These are phyloP conservation scores for Trichosporon sp. DNA, from an alignment of 1,284 basidiomycete species.

Conservation along the genomic window DNA sequence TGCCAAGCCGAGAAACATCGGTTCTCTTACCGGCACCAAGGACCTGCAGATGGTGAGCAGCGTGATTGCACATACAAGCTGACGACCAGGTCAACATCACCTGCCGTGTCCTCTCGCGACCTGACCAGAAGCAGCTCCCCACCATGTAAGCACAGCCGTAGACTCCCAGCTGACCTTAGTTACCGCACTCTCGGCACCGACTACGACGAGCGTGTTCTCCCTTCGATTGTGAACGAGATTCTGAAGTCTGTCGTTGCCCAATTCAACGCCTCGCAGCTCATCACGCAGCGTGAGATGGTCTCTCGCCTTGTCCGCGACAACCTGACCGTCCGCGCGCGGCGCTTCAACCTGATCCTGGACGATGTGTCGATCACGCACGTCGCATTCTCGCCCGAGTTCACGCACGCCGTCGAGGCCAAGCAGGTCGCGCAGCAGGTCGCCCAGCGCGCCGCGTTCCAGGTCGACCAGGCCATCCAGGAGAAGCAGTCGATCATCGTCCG, in stretches of 20 bases:
- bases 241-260: constrained; percentile 97
- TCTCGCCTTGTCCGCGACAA: constrained; percentile 75
- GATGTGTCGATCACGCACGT: constrained; percentile 99
- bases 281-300: constrained; percentile 58
- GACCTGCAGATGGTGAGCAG: constrained; percentile 79
- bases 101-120: constrained; percentile 94
- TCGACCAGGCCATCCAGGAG: constrained; percentile 98
- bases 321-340: constrained; percentile 74
- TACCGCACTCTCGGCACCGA: constrained; percentile 93
- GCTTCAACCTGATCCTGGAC: constrained; percentile 93
- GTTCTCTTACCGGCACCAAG: constrained; percentile 97
- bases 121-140: constrained; percentile 70
- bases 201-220: constrained; percentile 93
- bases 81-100: constrained; percentile 59
- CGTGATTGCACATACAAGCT: background rate
- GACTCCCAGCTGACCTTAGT: constrained; percentile 26
- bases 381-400: constrained; percentile 97
- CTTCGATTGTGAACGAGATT: constrained; percentile 95
- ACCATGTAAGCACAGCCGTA: constrained; percentile 66
- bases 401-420: constrained; percentile 98
- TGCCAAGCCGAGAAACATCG: constrained; percentile 94
- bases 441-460: constrained; percentile 92
- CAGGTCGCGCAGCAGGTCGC: constrained; percentile 99
- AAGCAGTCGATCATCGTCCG: constrained; percentile 98
- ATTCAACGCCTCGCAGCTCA: constrained; percentile 94